These are phyloP conservation scores for Garcia nutans DNA, from an alignment of 345 rosid genomes.

Conservation along the genomic window DNA sequence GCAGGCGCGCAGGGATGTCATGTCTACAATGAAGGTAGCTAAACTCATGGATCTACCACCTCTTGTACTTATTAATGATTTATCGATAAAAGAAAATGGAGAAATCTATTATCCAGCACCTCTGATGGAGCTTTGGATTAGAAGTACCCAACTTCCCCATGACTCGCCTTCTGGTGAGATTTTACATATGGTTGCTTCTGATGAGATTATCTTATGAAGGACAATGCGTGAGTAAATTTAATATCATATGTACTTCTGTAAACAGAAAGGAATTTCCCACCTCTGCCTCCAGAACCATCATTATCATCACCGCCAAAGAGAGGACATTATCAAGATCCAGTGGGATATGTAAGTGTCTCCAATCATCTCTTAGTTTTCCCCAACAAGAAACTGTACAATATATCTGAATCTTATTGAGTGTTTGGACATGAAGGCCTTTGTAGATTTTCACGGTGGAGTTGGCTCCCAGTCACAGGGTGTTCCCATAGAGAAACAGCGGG, in stretches of 20 bases:
- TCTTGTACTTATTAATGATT: conserved; percentile 46
- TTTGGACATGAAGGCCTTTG: conserved; percentile 45
- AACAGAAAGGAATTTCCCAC: conserved; percentile 54
- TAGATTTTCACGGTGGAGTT: conserved; percentile 47
- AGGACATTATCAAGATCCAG: conserved; percentile 36
- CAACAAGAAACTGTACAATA: conserved; percentile 3
- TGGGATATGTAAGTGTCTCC: conserved; percentile 46
- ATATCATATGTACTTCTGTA: conserved; percentile 10
- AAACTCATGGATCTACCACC: conserved; percentile 72
- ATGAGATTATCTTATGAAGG: conserved; percentile 15
- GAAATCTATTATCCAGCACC: conserved; percentile 59
- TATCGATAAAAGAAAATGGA: conserved; percentile 29
- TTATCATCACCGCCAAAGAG: conserved; percentile 40
- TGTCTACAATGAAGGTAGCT: conserved; percentile 42
- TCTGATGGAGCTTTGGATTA: conserved; percentile 63
- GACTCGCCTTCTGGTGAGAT: conserved; percentile 58
- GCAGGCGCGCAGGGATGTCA: conserved; percentile 40
- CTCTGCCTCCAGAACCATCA: conserved; percentile 48
- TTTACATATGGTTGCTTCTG: conserved; percentile 19
- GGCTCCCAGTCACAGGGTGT: conserved; percentile 39
- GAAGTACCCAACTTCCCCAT: conserved; percentile 48
- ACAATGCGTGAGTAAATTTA: conserved; percentile 17
- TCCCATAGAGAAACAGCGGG: conserved; percentile 51
- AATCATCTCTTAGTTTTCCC: conserved; percentile 11
- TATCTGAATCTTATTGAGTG: conserved; percentile 37